Percentiles rank a stretch among this genome's conserved stretches.
Evolutionary conservation across 768 basidiomycete species (phyloP).

Genomic region (Naematelia encephala): DNA sequence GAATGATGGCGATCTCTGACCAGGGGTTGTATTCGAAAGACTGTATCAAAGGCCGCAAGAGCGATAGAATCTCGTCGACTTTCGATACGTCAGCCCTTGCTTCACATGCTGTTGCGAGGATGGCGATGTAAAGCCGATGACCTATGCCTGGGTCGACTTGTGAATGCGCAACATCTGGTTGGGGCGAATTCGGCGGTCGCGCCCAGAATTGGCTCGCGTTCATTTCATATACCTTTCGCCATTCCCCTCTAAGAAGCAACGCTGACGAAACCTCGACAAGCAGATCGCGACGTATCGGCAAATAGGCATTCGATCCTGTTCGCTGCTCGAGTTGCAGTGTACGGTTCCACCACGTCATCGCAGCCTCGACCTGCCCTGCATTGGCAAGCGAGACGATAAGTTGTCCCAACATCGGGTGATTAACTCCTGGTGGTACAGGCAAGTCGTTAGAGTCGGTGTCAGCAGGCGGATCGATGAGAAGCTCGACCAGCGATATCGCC

Average conservation of each 20-base stretch:
- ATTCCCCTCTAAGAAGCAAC: neutral
- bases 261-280: neutral
- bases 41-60: neutral
- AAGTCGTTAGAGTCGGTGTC: neutral
- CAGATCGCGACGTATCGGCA: no score
- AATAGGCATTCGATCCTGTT: neutral
- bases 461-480: neutral
- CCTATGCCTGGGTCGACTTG: neutral
- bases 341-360: neutral
- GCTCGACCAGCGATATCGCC: neutral
- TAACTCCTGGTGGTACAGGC: neutral
- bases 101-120: neutral
- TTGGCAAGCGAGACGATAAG: conserved; percentile 1
- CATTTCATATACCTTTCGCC: neutral
- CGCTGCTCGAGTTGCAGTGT: neutral
- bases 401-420: neutral
- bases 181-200: neutral
- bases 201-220: neutral
- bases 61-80: neutral
- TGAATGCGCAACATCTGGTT: neutral
- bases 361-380: neutral
- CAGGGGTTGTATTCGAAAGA: neutral
- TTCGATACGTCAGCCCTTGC: neutral
- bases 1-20: neutral
- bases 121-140: neutral